These are phyloP conservation scores for Grigorovia transvaalensis DNA, from an alignment of 805 yeast genomes.

Conservation along the genomic window DNA sequence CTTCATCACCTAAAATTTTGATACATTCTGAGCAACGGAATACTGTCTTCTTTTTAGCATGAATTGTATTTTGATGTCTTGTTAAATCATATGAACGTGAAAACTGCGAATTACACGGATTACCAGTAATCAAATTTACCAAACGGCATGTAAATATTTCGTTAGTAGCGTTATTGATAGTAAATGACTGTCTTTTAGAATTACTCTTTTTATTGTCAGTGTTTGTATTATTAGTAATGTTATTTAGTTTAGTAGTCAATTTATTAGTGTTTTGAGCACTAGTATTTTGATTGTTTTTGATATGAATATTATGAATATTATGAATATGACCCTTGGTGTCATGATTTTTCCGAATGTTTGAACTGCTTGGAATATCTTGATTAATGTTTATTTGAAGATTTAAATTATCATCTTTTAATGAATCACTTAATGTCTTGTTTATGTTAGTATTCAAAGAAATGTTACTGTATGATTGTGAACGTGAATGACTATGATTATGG, in stretches of 20 bases:
- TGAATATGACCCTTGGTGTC: not conserved
- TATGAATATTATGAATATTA: not conserved
- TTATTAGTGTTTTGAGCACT: constrained; percentile 1
- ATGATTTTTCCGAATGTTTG: constrained; percentile 3
- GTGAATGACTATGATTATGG: not conserved
- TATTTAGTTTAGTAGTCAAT: not conserved
- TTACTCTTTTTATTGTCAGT: not conserved
- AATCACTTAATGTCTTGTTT: not conserved
- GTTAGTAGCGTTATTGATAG: not conserved
- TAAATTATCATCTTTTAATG: not conserved
- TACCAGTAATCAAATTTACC: constrained; percentile 19
- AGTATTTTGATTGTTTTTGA: not conserved
- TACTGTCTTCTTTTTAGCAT: constrained; percentile 74
- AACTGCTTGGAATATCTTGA: not conserved
- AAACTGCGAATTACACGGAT: constrained; percentile 38
- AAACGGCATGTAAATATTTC: constrained; percentile 12
- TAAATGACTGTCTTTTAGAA: not conserved
- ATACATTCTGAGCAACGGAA: constrained; percentile 82
- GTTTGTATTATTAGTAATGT: not conserved
- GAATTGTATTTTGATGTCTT: constrained; percentile 94
- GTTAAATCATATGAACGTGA: constrained; percentile 91
- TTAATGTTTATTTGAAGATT: not conserved
- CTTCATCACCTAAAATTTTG: constrained; percentile 30
- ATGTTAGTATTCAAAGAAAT: not conserved
- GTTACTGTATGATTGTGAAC: not conserved